phyloP scores from a whole-genome alignment of 345 rosid species.

The Hibiscus trionum region DNA sequence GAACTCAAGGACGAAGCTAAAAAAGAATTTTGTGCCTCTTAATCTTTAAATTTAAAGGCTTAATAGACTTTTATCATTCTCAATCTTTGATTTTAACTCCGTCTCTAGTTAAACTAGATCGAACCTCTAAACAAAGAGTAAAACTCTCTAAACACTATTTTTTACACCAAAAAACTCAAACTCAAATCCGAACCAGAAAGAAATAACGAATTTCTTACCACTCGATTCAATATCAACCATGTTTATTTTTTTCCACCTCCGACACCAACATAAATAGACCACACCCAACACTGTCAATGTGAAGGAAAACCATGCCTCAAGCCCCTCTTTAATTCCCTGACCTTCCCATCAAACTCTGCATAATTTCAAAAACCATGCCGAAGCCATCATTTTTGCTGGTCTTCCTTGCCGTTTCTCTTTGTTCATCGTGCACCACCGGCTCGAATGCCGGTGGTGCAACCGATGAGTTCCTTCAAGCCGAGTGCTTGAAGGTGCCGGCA shows the following conservation, averaged over 20 bases:
- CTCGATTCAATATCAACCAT: no score
- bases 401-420: constrained; percentile 2
- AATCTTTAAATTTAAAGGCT: no score
- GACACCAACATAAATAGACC: constrained; percentile 11
- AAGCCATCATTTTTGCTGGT: not conserved
- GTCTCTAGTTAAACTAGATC: no score
- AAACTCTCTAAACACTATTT: no score
- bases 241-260: not conserved
- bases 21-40: no score
- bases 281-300: not conserved
- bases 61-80: no score
- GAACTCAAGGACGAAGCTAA: no score
- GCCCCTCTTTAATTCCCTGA: constrained; percentile 9
- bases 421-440: not conserved
- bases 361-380: not conserved
- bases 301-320: not conserved
- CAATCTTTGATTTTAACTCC: no score
- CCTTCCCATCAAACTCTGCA: not conserved
- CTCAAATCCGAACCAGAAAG: no score
- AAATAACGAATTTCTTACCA: no score
- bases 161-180: no score
- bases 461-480: constrained; percentile 2
- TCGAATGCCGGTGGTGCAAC: not conserved
- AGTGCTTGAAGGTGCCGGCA: constrained; percentile 36
- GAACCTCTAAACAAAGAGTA: no score